These are phyloP conservation scores for Lycium ferocissimum DNA, from an alignment of 257 asterid genomes.

Conservation along the genomic window DNA sequence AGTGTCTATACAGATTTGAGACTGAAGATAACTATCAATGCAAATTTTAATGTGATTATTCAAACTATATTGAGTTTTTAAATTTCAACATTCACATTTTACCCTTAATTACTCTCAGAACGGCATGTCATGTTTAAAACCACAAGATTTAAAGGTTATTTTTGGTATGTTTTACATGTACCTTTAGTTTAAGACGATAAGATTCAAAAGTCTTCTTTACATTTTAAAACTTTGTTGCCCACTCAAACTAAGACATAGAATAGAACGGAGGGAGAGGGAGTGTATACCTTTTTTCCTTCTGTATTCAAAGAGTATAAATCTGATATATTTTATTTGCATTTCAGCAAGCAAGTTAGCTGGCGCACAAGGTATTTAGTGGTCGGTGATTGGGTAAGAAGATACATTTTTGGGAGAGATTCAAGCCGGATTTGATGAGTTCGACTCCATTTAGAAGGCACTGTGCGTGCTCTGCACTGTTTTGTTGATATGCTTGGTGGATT, in stretches of 20 bases:
- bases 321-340: constrained; percentile 16
- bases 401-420: constrained; percentile 89
- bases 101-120: too few relatives aligned
- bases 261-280: background rate
- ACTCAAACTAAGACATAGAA: background rate
- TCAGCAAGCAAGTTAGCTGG: constrained; percentile 95
- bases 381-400: constrained; percentile 86
- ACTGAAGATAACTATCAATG: too few relatives aligned
- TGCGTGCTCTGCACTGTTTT: background rate
- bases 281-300: background rate
- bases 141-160: too few relatives aligned
- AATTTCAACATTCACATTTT: too few relatives aligned
- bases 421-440: constrained; percentile 61
- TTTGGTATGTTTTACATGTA: too few relatives aligned
- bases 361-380: constrained; percentile 88
- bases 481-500: background rate
- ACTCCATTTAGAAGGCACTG: background rate
- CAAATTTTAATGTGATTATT: too few relatives aligned
- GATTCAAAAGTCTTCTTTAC: background rate
- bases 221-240: background rate
- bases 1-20: too few relatives aligned
- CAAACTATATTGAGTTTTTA: too few relatives aligned
- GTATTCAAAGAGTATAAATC: background rate
- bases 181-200: background rate
- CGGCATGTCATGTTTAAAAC: too few relatives aligned